Evolutionary conservation across 805 yeast genomes (phyloP).

Genomic region (Metahyphopichia silvanorum): DNA sequence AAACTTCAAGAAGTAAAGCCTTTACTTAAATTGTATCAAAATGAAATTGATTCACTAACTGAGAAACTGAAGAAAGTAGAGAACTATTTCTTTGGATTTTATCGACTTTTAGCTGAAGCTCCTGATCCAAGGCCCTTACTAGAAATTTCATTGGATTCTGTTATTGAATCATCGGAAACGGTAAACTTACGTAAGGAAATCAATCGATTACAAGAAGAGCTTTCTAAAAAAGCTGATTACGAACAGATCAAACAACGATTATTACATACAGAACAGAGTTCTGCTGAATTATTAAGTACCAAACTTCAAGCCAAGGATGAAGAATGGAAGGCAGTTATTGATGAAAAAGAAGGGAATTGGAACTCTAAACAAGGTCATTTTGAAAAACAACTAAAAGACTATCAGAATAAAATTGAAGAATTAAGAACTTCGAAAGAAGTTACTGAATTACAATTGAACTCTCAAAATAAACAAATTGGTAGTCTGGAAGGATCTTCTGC

Average conservation of each 20-base stretch:
- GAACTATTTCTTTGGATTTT: constrained; percentile 66
- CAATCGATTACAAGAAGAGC: constrained; percentile 49
- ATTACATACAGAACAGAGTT: constrained; percentile 55
- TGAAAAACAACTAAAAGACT: constrained; percentile 47
- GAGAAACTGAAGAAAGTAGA: constrained; percentile 75
- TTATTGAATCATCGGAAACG: constrained; percentile 52
- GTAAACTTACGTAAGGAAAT: constrained; percentile 51
- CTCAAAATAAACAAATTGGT: constrained; percentile 44
- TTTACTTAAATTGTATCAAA: constrained; percentile 77
- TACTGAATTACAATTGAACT: constrained; percentile 53
- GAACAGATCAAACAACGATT: constrained; percentile 67
- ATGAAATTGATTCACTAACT: constrained; percentile 81
- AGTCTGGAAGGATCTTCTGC: constrained; percentile 25
- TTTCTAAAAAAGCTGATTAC: constrained; percentile 71
- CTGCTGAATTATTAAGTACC: constrained; percentile 51
- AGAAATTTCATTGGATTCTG: constrained; percentile 65
- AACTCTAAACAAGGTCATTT: constrained; percentile 50
- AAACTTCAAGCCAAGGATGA: constrained; percentile 68
- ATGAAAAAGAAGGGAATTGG: constrained; percentile 77
- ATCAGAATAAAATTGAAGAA: constrained; percentile 58
- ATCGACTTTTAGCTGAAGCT: constrained; percentile 77
- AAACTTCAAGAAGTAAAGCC: constrained; percentile 64
- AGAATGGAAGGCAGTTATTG: constrained; percentile 62
- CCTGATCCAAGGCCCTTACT: constrained; percentile 89
- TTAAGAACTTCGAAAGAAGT: constrained; percentile 64